Base-by-base conservation (phyloP, 495 filamentous ascomycete species). In the Podospora pseudopauciseta region DNA sequence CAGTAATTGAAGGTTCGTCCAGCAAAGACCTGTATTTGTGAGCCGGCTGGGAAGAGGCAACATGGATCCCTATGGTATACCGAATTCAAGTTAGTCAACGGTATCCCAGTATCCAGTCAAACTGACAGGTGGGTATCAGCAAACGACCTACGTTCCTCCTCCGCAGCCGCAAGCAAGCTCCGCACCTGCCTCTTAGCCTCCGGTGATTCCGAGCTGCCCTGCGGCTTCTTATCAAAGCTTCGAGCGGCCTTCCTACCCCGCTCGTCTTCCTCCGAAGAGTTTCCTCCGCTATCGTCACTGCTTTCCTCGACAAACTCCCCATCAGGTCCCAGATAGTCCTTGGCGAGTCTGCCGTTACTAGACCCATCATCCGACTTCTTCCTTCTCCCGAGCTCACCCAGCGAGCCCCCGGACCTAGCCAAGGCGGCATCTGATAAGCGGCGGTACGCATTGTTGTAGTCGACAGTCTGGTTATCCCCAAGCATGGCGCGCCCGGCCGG, bases 381-480 rank as follows among this genome's bases (percentile, higher is more conserved):
- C 80, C 68, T 73, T 75, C 73, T 73, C n/a, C 81, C 80, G 20
- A 89, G 79, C 32, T 80, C 80, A 7, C 86, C 80, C 13, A 91
- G 76, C 28, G 73, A 83, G 9, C 87, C 87, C 20, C 84, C 80
- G 5, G 84, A 86, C 26, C 82, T 82, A 0, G 83, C 78, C 63
- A 91, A 75, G 49, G 83, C 84, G 32, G 86, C 89, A 74, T 92
- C 89, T 0, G 90, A 91, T n/a, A 89, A 77, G 27, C 86, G 80
- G 49, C 85, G 82, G 73, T 89, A 87, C 13, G 86, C 84, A 67
- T 77, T 87, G 58, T 84, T 82, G 77, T 87, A 85, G 67, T 87
- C 86, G 49, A 89, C 72, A 3, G 82, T 72, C 62, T 84, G 82
- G 20, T 83, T 83, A 60, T 85, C 84, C 44, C 84, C 82, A 6